A percentile compares a stretch with the other conserved stretches of the same genome.
These are phyloP conservation scores for Sporothrix pseudoabietina DNA, from an alignment of 2,329 filamentous ascomycete species.

Conservation along the genomic window DNA sequence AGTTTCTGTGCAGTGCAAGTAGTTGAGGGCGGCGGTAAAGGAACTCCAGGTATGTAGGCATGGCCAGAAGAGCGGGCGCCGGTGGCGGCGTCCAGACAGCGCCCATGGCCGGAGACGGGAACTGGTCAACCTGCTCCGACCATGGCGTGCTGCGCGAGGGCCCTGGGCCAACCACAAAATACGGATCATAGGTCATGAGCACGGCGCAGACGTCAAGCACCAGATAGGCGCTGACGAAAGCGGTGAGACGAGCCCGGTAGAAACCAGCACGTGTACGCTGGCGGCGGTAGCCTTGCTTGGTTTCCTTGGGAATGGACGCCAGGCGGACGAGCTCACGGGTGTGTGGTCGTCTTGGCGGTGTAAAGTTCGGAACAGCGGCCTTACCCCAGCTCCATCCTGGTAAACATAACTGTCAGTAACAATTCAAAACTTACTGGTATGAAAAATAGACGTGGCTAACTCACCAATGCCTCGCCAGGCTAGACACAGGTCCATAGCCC, in stretches of 20 bases:
- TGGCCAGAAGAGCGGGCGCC: slow-evolving; percentile 41
- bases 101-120: slow-evolving; percentile 37
- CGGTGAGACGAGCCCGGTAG: slow-evolving; percentile 48
- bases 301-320: slow-evolving; percentile 46
- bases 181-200: slow-evolving; percentile 73
- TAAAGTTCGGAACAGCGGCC: slow-evolving; percentile 49
- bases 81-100: slow-evolving; percentile 36
- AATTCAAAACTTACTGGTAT: neutral
- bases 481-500: slow-evolving; percentile 58
- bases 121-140: slow-evolving; percentile 33
- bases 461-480: slow-evolving; percentile 59
- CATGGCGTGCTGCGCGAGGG: slow-evolving; percentile 34
- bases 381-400: slow-evolving; percentile 62
- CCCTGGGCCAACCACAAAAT: slow-evolving; percentile 63
- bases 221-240: slow-evolving; percentile 62
- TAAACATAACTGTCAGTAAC: neutral
- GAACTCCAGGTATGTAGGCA: slow-evolving; percentile 44
- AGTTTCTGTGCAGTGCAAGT: slow-evolving; percentile 49
- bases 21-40: slow-evolving; percentile 4
- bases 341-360: slow-evolving; percentile 47
- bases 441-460: neutral
- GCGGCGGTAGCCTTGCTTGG: slow-evolving; percentile 51
- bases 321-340: slow-evolving; percentile 47
- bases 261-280: slow-evolving; percentile 49
- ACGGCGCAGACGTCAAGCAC: slow-evolving; percentile 70